Conservation (phyloP, 208 protist species). For the Trypanosoma theileri region DNA sequence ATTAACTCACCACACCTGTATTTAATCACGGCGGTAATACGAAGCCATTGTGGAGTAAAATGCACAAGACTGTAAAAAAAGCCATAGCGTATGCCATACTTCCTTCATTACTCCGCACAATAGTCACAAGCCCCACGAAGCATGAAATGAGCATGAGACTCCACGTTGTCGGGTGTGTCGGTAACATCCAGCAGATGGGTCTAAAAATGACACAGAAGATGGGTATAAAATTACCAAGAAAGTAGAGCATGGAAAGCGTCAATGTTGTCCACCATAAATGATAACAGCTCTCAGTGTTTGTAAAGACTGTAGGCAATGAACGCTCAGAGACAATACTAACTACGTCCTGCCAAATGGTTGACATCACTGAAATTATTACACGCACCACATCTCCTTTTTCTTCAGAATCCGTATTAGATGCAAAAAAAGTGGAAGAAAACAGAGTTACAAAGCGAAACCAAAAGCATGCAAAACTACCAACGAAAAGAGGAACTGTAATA, state of each 20-base stretch:
- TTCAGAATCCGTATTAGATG: not conserved
- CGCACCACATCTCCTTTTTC: conserved; percentile 1
- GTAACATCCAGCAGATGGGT: conserved; percentile 41
- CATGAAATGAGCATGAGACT: conserved; percentile 39
- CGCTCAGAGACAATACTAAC: not conserved
- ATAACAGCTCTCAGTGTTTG: conserved; percentile 24
- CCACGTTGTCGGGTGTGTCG: conserved; percentile 76
- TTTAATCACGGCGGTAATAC: conserved; percentile 10
- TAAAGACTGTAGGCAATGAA: not conserved
- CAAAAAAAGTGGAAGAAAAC: conserved; percentile 32
- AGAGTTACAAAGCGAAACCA: conserved; percentile 41
- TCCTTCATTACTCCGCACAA: conserved; percentile 33
- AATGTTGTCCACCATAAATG: conserved; percentile 27
- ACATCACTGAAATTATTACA: conserved; percentile 6
- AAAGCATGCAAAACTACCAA: conserved; percentile 43
- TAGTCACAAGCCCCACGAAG: conserved; percentile 24
- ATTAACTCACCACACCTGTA: not conserved
- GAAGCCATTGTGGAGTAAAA: conserved; percentile 68
- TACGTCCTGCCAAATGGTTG: not conserved
- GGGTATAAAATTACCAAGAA: conserved; percentile 40
- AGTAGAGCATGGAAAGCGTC: conserved; percentile 45
- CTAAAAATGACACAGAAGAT: conserved; percentile 34
- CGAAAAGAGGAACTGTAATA: conserved; percentile 55
- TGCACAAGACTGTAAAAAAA: conserved; percentile 27
- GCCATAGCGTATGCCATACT: conserved; percentile 18